These are phyloP conservation scores for Durotheca rogersii DNA, from an alignment of 495 filamentous ascomycete species.

Conservation along the genomic window DNA sequence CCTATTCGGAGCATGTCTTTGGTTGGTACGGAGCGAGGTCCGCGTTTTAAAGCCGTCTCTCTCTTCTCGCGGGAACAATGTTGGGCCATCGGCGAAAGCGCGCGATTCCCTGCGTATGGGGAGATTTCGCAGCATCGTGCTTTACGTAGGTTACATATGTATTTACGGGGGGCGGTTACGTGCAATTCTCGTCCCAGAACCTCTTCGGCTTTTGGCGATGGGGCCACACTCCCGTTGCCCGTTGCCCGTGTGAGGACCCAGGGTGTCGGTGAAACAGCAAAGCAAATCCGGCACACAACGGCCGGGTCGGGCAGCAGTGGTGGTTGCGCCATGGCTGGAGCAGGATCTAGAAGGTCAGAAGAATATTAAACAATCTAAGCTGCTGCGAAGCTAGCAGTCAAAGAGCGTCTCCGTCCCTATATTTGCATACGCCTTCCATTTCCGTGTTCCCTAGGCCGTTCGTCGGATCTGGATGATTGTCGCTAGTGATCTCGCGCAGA, in stretches of 20 bases:
- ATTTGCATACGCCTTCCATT: conserved; percentile 21
- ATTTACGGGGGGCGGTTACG: too few species aligned
- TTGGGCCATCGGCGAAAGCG: too few species aligned
- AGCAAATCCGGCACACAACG: too few species aligned
- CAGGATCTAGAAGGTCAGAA: neutral
- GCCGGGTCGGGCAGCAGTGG: conserved; percentile 13
- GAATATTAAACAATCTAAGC: conserved; percentile 12
- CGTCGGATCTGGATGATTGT: conserved; percentile 38
- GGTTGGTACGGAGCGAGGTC: conserved; percentile 13
- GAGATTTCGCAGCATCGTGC: too few species aligned
- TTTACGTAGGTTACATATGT: too few species aligned
- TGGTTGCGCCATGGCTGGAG: neutral
- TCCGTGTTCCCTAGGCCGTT: conserved; percentile 33
- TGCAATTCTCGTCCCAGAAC: conserved; percentile 6
- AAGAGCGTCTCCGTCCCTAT: neutral
- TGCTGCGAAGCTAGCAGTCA: conserved; percentile 23
- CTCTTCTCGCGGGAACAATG: too few species aligned
- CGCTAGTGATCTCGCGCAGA: too few species aligned
- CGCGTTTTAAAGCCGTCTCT: neutral
- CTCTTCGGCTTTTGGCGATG: conserved; percentile 15
- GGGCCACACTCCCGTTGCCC: too few species aligned
- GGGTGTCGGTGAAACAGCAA: conserved; percentile 25
- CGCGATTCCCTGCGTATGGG: too few species aligned
- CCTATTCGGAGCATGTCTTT: conserved; percentile 1
- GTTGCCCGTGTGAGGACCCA: conserved; percentile 22